These are phyloP conservation scores for Rhizopus microsporus DNA, from an alignment of 371 early-diverging fungal species.

Conservation along the genomic window DNA sequence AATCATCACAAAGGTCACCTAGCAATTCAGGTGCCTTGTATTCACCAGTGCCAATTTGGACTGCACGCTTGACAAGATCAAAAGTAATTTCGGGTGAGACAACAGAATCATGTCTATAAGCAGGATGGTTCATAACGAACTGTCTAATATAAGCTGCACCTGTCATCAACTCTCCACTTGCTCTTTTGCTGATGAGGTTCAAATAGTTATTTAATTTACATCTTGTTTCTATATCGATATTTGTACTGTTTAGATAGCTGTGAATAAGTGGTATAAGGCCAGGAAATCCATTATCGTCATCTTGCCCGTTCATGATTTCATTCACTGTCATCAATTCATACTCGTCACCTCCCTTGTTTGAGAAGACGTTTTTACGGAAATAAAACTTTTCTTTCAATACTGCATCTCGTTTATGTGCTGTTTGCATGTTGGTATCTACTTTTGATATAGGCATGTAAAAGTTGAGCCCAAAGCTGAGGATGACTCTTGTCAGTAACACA, in stretches of 20 bases:
- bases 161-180: constrained; percentile 83
- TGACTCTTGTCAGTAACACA: constrained; percentile 88
- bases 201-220: constrained; percentile 76
- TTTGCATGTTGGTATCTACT: constrained; percentile 95
- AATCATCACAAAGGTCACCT: constrained; percentile 29
- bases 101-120: constrained; percentile 91
- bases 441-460: constrained; percentile 96
- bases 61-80: constrained; percentile 78
- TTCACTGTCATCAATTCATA: constrained; percentile 84
- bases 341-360: constrained; percentile 48
- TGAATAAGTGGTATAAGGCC: constrained; percentile 85
- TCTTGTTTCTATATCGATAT: constrained; percentile 68
- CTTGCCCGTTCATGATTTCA: constrained; percentile 91
- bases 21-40: constrained; percentile 59
- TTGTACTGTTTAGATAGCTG: constrained; percentile 76
- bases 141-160: constrained; percentile 91
- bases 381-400: constrained; percentile 82
- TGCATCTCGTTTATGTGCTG: constrained; percentile 88
- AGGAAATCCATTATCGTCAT: constrained; percentile 63
- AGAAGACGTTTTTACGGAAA: constrained; percentile 85
- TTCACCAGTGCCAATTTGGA: constrained; percentile 69
- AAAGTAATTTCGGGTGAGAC: constrained; percentile 83
- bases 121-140: constrained; percentile 88
- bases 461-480: constrained; percentile 89
- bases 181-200: constrained; percentile 80